Base-by-base conservation (phyloP, 148 eudicot genomes). In the Camellia japonica region DNA sequence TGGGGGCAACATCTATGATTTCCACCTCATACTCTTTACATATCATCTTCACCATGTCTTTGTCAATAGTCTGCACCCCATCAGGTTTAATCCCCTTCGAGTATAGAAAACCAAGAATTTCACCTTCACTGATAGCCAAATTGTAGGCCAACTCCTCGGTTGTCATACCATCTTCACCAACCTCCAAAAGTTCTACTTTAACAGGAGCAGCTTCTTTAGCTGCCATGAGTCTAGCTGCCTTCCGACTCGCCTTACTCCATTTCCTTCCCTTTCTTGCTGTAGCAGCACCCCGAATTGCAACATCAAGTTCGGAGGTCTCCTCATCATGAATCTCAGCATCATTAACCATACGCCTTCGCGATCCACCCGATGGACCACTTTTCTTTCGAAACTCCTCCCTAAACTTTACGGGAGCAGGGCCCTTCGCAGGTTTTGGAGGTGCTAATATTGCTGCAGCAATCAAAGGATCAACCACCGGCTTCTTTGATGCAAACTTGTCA, bases 111-210 rank as follows among this genome's bases (percentile, higher is more conserved):
- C 97, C 94, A 70, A 93, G 85, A 82, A 96, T 94, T 85, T 94
- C 97, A 64, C 98, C 99, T 90, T 96, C 95, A 83, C 98, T 88
- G 20, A 88, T 83, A n/a, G 98, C 98, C 89, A 96, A 87, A 80
- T 96, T 91, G 78, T 83, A 80, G 15, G 99, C 99, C 71, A 96
- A 84, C 80, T 96, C 98, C 80, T 91, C 97, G 7, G 85, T 89
- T 56, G 86, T 80, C 98, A 96, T 94, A 66, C 99, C 99, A 77
- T 92, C 90, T 76, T 94, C 95, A 75, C 71, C 90, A 66, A 96
- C 98, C 87, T 94, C 98, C 88, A 96, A 86, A 73, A 94, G 91
- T 58, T 94, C 98, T 61, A 89, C 98, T 81, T 82, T 89, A 3
- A 93, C 94, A 74, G 99, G 99, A 81, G 94, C 99, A 59, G 98